Conservation (phyloP, 192 early-diverging fungal genomes). For the Coemansia sp. region DNA sequence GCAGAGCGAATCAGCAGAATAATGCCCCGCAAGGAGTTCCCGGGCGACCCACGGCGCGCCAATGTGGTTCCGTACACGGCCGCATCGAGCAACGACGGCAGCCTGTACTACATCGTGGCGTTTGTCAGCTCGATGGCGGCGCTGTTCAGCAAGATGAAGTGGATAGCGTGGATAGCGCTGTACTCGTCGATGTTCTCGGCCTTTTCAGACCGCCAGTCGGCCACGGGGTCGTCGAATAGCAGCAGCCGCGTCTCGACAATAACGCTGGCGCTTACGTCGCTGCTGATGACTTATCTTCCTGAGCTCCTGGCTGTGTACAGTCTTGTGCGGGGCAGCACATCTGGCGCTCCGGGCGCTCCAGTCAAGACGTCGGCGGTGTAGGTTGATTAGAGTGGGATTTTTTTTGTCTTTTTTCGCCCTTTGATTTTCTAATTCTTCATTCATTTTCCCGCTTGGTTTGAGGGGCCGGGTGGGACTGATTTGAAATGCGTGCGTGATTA, state of each 20-base stretch:
- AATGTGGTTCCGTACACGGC: conserved; percentile 42
- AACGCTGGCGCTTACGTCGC: conserved; percentile 40
- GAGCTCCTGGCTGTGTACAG: conserved; percentile 34
- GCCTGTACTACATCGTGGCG: conserved; percentile 47
- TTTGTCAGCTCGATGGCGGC: conserved; percentile 50
- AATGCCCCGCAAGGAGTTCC: conserved; percentile 44
- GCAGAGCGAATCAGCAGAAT: not conserved
- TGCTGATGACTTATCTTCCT: conserved; percentile 48
- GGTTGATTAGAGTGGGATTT: too few species aligned
- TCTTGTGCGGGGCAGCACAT: conserved; percentile 5
- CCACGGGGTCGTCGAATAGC: conserved; percentile 11
- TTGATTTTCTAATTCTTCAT: too few species aligned
- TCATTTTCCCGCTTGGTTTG: too few species aligned
- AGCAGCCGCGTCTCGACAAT: conserved; percentile 44
- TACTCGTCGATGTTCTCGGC: conserved; percentile 37
- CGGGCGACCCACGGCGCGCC: conserved; percentile 46
- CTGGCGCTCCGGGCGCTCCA: not conserved
- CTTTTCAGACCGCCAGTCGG: conserved; percentile 46
- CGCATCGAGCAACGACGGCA: conserved; percentile 39
- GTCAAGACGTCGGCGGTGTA: too few species aligned
- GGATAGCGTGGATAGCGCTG: conserved; percentile 42
- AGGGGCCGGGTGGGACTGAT: too few species aligned
- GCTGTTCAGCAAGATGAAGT: conserved; percentile 40
- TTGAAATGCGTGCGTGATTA: too few species aligned
- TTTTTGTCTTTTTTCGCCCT: too few species aligned